A percentile compares a stretch with the other conserved stretches of the same genome.
Conservation (phyloP, 2,329 filamentous ascomycete species). For the Trichophyton schoenleinii region DNA sequence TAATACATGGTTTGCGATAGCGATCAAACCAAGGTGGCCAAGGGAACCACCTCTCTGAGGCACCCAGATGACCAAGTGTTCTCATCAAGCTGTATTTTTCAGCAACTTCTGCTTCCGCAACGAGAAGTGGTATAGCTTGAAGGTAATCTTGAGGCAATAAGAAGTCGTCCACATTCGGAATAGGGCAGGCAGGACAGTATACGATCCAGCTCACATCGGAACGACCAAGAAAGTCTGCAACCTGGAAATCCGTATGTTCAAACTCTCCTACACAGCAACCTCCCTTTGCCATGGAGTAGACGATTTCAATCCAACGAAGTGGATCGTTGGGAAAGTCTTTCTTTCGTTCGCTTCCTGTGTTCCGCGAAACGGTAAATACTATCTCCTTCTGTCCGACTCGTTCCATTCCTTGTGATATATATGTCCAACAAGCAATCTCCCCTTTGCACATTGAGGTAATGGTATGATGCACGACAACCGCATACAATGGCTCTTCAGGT, state of each 20-base stretch:
- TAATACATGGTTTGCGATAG: constrained; percentile 9
- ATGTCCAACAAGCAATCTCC: constrained; percentile 10
- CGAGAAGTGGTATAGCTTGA: constrained; percentile 8
- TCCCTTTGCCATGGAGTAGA: constrained; percentile 7
- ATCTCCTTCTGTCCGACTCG: constrained; percentile 9
- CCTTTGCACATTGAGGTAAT: constrained; percentile 6
- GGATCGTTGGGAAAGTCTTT: constrained; percentile 7
- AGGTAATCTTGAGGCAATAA: constrained; percentile 8
- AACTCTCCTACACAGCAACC: constrained; percentile 6
- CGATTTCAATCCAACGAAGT: constrained; percentile 7
- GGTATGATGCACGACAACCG: constrained; percentile 7
- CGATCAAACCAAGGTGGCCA: constrained; percentile 10
- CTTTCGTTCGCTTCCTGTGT: constrained; percentile 2
- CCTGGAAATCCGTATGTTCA: constrained; percentile 9
- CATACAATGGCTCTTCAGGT: constrained; percentile 5
- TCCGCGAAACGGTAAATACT: constrained; percentile 8
- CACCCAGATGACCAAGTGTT: constrained; percentile 9
- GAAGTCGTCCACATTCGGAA: constrained; percentile 7
- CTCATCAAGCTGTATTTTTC: constrained; percentile 9
- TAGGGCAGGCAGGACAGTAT: constrained; percentile 6
- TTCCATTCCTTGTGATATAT: constrained; percentile 9
- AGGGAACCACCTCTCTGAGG: constrained; percentile 9
- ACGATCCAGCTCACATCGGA: constrained; percentile 8
- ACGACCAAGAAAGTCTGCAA: constrained; percentile 6
- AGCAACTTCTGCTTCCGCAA: constrained; percentile 7